Evolutionary conservation across 2,329 filamentous ascomycete genomes (phyloP).

Genomic region (Aspergillus candidus): DNA sequence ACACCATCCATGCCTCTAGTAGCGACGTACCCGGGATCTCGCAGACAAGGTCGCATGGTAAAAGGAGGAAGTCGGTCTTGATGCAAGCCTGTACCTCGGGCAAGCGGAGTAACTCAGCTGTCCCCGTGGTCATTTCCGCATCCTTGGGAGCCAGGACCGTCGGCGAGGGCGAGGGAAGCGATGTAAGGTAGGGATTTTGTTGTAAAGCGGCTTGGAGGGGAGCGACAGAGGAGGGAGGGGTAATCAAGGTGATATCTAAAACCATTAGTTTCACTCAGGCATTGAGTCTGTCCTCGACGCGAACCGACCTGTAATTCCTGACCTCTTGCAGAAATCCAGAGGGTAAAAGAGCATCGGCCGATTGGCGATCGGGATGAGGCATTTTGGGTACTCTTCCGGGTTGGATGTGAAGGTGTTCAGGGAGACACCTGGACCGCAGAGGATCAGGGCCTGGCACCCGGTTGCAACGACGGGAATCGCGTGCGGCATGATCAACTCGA

Average conservation of each 20-base stretch:
- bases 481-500: slow-evolving; percentile 22
- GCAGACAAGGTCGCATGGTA: slow-evolving; percentile 91
- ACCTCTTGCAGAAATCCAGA: slow-evolving; percentile 45
- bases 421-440: slow-evolving; percentile 45
- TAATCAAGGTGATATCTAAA: slow-evolving; percentile 44
- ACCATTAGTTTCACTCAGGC: slow-evolving; percentile 2
- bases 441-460: slow-evolving; percentile 45
- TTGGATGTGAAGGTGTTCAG: slow-evolving; percentile 47
- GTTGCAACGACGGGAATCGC: slow-evolving; percentile 50
- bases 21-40: slow-evolving; percentile 78
- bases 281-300: not conserved
- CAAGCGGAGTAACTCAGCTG: slow-evolving; percentile 78
- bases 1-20: slow-evolving; percentile 87
- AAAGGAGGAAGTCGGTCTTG: slow-evolving; percentile 77
- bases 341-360: slow-evolving; percentile 47
- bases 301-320: slow-evolving; percentile 40
- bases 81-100: slow-evolving; percentile 74
- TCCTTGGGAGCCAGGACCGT: slow-evolving; percentile 72
- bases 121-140: slow-evolving; percentile 78
- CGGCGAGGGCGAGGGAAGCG: slow-evolving; percentile 42
- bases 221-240: slow-evolving; percentile 39
- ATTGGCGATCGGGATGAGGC: slow-evolving; percentile 45
- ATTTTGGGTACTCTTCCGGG: slow-evolving; percentile 44
- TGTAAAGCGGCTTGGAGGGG: slow-evolving; percentile 43
- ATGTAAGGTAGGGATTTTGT: slow-evolving; percentile 47